Evolutionary conservation across 2,329 filamentous ascomycete species (phyloP).

Genomic region (Fusarium sp.): DNA sequence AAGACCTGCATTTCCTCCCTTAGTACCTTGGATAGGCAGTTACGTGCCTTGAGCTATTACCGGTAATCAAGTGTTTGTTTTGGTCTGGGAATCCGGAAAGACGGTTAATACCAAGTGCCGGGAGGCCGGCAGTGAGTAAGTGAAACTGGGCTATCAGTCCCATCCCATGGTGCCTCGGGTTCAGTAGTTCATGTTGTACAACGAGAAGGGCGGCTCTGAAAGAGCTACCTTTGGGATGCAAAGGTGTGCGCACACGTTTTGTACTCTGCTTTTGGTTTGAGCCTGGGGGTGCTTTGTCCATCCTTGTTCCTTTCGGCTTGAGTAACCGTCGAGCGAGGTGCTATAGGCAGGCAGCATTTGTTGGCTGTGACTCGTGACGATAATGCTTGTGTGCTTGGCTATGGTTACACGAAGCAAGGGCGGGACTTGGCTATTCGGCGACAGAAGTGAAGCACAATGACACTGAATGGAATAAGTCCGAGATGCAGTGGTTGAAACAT

Average conservation of each 20-base stretch:
- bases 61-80: neutral
- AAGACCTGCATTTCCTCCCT: neutral
- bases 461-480: conserved; percentile 1
- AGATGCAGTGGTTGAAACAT: neutral
- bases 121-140: conserved; percentile 16
- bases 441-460: conserved; percentile 1
- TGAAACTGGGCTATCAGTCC: conserved; percentile 3
- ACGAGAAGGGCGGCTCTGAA: conserved; percentile 1
- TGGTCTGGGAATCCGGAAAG: conserved; percentile 6
- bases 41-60: neutral
- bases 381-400: neutral
- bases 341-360: neutral
- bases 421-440: neutral
- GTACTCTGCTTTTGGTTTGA: neutral
- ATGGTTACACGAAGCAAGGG: conserved; percentile 16
- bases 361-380: neutral
- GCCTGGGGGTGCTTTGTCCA: neutral
- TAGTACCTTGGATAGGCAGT: neutral
- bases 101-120: conserved; percentile 9
- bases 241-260: neutral
- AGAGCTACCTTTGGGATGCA: neutral
- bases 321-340: neutral
- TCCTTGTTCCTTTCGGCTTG: neutral
- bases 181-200: conserved; percentile 9
- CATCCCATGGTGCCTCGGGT: neutral